Evolutionary conservation across 805 yeast genomes (phyloP).

Genomic region (Cyberlindnera japonica): DNA sequence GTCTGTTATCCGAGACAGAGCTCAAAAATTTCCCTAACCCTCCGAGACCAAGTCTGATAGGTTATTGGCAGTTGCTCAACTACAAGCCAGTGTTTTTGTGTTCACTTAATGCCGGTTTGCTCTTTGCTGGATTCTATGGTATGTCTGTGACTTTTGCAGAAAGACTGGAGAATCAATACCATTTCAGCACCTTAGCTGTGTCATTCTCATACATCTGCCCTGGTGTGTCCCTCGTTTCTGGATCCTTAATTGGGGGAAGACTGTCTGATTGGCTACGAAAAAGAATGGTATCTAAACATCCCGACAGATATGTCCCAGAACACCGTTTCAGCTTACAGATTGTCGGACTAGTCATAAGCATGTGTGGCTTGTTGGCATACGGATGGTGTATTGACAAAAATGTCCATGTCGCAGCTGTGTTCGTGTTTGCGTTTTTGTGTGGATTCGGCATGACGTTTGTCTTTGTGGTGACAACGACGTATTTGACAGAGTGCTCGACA

Average conservation of each 20-base stretch:
- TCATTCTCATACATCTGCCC: slow-evolving; percentile 52
- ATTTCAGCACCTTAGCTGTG: slow-evolving; percentile 33
- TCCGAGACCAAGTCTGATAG: slow-evolving; percentile 39
- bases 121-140: slow-evolving; percentile 54
- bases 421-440: slow-evolving; percentile 41
- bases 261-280: slow-evolving; percentile 39
- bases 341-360: slow-evolving; percentile 40
- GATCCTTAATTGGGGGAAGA: slow-evolving; percentile 48
- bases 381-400: slow-evolving; percentile 48
- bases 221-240: slow-evolving; percentile 44
- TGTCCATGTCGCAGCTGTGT: slow-evolving; percentile 36
- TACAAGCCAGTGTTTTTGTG: slow-evolving; percentile 44
- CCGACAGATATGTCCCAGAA: slow-evolving; percentile 38
- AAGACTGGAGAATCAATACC: slow-evolving; percentile 36
- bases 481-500: slow-evolving; percentile 46
- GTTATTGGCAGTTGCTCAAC: slow-evolving; percentile 35
- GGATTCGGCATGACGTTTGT: slow-evolving; percentile 58
- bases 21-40: slow-evolving; percentile 39
- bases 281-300: slow-evolving; percentile 18
- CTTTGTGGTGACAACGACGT: slow-evolving; percentile 50
- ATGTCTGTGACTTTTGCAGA: slow-evolving; percentile 47
- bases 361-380: slow-evolving; percentile 45
- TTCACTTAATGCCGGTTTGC: slow-evolving; percentile 44
- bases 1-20: slow-evolving; percentile 10
- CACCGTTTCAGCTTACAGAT: slow-evolving; percentile 41